Evolutionary conservation across 2,329 filamentous ascomycete genomes (phyloP).

Genomic region (Monilinia polystroma): DNA sequence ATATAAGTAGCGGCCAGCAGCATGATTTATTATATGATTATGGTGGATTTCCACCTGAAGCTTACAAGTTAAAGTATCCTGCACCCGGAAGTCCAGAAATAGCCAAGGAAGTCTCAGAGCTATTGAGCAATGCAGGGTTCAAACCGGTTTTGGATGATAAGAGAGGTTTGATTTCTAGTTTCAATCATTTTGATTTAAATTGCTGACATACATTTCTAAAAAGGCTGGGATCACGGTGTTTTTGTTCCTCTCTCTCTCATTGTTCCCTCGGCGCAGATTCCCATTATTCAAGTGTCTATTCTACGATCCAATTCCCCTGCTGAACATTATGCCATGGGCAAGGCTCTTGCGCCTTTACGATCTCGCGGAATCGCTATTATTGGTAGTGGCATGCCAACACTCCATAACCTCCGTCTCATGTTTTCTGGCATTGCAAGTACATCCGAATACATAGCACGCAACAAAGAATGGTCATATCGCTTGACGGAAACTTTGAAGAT

Average conservation of each 20-base stretch:
- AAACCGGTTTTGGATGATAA: conserved; percentile 31
- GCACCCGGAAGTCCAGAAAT: conserved; percentile 56
- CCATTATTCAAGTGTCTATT: conserved; percentile 71
- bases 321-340: conserved; percentile 66
- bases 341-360: conserved; percentile 63
- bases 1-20: conserved; percentile 50
- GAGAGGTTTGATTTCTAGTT: conserved; percentile 28
- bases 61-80: conserved; percentile 56
- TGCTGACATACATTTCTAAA: conserved; percentile 7
- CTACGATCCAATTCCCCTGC: conserved; percentile 58
- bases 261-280: conserved; percentile 45
- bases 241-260: conserved; percentile 47
- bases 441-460: conserved; percentile 58
- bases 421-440: conserved; percentile 47
- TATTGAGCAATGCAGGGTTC: conserved; percentile 47
- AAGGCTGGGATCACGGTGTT: conserved; percentile 62
- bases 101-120: conserved; percentile 49
- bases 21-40: conserved; percentile 59
- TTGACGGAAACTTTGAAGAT: conserved; percentile 41
- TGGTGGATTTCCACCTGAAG: conserved; percentile 55
- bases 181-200: neutral
- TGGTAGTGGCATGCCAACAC: conserved; percentile 68
- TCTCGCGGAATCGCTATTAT: conserved; percentile 68
- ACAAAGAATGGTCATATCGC: conserved; percentile 52
- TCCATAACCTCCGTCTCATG: conserved; percentile 65